These are phyloP conservation scores for Ceratocystis huliohia DNA, from an alignment of 2,329 filamentous ascomycete genomes.

Conservation along the genomic window DNA sequence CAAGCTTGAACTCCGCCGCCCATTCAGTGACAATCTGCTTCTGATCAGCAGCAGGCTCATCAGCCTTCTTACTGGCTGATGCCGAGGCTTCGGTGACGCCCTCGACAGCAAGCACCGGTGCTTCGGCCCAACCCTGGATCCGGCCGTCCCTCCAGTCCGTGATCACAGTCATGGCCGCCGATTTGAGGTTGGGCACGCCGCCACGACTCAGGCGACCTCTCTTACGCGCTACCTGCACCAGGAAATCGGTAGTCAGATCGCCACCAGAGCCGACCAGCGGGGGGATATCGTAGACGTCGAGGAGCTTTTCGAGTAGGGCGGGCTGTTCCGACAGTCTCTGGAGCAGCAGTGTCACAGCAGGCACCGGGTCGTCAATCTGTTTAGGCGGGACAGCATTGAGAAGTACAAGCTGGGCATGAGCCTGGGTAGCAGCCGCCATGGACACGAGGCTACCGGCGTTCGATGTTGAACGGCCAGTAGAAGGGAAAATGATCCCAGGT, in stretches of 20 bases:
- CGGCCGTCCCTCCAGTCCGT: conserved; percentile 95
- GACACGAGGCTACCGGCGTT: conserved; percentile 33
- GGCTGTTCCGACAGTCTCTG: conserved; percentile 62
- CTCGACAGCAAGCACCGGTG: conserved; percentile 54
- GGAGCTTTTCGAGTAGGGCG: conserved; percentile 64
- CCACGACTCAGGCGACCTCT: conserved; percentile 77
- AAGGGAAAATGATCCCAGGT: conserved; percentile 87
- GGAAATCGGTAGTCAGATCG: conserved; percentile 76
- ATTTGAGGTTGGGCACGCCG: conserved; percentile 75
- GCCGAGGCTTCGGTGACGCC: conserved; percentile 23
- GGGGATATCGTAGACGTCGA: conserved; percentile 72
- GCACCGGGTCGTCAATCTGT: conserved; percentile 84
- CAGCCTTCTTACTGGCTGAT: conserved; percentile 29
- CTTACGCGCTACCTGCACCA: conserved; percentile 90
- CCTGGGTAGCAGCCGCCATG: conserved; percentile 52
- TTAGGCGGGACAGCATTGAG: conserved; percentile 87
- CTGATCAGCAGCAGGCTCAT: conserved; percentile 48
- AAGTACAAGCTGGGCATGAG: conserved; percentile 73
- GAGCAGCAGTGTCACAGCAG: conserved; percentile 74
- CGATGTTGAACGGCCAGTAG: conserved; percentile 34
- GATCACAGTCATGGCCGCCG: conserved; percentile 83
- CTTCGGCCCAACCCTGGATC: conserved; percentile 82
- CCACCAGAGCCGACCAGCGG: conserved; percentile 58
- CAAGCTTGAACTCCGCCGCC: conserved; percentile 90
- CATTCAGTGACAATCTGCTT: conserved; percentile 85